Percentiles rank a stretch among this genome's conserved stretches.
Conservation (phyloP, 2,329 filamentous ascomycete species). For the Fonsecaea multimorphosa region DNA sequence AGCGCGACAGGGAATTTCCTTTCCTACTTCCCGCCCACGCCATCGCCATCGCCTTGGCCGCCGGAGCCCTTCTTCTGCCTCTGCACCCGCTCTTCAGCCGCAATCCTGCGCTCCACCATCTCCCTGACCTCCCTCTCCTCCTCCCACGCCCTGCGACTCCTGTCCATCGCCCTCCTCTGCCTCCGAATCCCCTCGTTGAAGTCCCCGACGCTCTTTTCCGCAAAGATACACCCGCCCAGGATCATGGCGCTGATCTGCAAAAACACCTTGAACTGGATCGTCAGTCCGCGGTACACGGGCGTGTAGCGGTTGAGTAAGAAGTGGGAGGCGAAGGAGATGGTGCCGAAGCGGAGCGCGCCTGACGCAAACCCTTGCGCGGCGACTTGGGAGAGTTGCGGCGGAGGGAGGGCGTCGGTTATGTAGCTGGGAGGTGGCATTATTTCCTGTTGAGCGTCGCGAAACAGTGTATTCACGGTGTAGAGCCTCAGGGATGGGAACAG, state of each 20-base stretch:
- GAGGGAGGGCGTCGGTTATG: slow-evolving; percentile 49
- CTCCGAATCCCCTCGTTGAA: slow-evolving; percentile 53
- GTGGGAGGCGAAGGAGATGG: slow-evolving; percentile 54
- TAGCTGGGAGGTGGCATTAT: slow-evolving; percentile 52
- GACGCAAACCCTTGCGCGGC: slow-evolving; percentile 52
- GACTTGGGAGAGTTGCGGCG: slow-evolving; percentile 50
- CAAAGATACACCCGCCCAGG: slow-evolving; percentile 56
- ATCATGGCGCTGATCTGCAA: slow-evolving; percentile 56
- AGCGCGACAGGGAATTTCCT: no score
- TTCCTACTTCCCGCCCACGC: not conserved
- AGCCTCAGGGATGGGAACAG: not conserved
- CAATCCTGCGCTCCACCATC: slow-evolving; percentile 44
- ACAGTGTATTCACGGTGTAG: no score
- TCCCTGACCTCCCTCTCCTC: slow-evolving; percentile 44
- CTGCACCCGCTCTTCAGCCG: slow-evolving; percentile 3
- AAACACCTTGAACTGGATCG: slow-evolving; percentile 58
- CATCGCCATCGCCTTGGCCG: not conserved
- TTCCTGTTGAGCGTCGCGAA: not conserved
- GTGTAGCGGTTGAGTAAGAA: slow-evolving; percentile 51
- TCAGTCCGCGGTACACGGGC: slow-evolving; percentile 55
- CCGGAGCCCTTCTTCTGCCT: not conserved
- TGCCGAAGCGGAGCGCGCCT: slow-evolving; percentile 53
- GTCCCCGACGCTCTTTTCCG: slow-evolving; percentile 53
- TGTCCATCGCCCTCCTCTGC: slow-evolving; percentile 46
- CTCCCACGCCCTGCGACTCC: slow-evolving; percentile 37